Conservation (phyloP, 352 stramenopile species). For the Pythium periplocum region DNA sequence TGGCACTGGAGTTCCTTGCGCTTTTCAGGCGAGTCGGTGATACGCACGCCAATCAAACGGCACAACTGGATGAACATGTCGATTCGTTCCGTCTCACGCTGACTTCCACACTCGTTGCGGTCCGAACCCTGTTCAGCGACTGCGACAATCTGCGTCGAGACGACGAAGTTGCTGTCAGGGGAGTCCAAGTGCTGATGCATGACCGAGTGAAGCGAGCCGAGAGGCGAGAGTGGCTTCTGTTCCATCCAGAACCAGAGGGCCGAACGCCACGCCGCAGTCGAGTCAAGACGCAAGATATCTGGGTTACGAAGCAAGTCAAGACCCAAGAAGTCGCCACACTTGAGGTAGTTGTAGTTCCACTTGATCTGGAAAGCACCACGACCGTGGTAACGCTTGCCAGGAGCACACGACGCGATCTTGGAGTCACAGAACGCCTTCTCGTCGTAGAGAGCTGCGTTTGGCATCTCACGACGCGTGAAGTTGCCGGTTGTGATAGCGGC, state of each 20-base stretch:
- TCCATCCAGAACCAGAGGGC: not conserved
- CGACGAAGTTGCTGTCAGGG: not conserved
- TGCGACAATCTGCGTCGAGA: not conserved
- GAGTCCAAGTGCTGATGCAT: conserved; percentile 1
- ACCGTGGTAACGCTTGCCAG: conserved; percentile 11
- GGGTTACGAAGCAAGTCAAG: conserved; percentile 2
- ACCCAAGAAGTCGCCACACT: conserved; percentile 4
- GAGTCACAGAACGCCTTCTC: conserved; percentile 6
- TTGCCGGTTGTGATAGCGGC: not conserved
- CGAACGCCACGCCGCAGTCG: not conserved
- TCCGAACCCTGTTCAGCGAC: not conserved
- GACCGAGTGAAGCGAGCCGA: not conserved
- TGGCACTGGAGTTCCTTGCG: not conserved
- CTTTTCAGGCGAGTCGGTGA: not conserved
- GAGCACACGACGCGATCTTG: not conserved
- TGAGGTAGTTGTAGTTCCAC: conserved; percentile 17
- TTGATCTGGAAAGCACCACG: conserved; percentile 9
- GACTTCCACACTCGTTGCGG: not conserved
- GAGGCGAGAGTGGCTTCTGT: not conserved
- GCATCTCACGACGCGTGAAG: conserved; percentile 3
- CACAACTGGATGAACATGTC: not conserved
- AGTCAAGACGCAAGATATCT: not conserved
- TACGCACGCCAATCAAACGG: not conserved
- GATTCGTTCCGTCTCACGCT: not conserved
- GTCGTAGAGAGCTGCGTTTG: not conserved